Percentiles rank a stretch among this genome's conserved stretches.
Evolutionary conservation across 2,329 filamentous ascomycete species (phyloP).

Genomic region (Talaromyces sp.): DNA sequence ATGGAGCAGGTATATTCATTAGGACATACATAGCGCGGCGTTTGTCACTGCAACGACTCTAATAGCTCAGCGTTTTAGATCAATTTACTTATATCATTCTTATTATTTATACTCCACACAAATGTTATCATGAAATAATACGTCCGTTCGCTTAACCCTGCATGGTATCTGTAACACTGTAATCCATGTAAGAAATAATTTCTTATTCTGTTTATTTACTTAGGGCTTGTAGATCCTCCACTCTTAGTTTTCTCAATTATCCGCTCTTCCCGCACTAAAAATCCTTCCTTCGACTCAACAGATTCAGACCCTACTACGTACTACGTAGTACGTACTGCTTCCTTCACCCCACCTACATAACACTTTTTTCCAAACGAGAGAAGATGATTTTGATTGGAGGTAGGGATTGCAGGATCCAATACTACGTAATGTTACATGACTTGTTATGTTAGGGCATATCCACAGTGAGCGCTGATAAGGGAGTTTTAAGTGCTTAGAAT

Average conservation of each 20-base stretch:
- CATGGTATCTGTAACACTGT: neutral
- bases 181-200: neutral
- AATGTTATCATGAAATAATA: neutral
- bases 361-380: neutral
- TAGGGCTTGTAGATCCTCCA: neutral
- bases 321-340: neutral
- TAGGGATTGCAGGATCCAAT: neutral
- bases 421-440: neutral
- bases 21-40: constrained; percentile 12
- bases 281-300: neutral
- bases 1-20: constrained; percentile 4
- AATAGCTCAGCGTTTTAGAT: neutral
- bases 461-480: neutral
- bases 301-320: neutral
- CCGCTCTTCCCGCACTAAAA: constrained; percentile 13
- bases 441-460: neutral
- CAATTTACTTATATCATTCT: neutral
- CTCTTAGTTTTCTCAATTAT: neutral
- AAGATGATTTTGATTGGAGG: neutral
- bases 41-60: neutral
- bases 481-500: neutral
- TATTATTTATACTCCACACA: neutral
- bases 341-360: neutral
- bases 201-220: neutral
- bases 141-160: neutral